These are phyloP conservation scores for Syncephalastrum racemosum DNA, from an alignment of 371 early-diverging fungal genomes.

Conservation along the genomic window DNA sequence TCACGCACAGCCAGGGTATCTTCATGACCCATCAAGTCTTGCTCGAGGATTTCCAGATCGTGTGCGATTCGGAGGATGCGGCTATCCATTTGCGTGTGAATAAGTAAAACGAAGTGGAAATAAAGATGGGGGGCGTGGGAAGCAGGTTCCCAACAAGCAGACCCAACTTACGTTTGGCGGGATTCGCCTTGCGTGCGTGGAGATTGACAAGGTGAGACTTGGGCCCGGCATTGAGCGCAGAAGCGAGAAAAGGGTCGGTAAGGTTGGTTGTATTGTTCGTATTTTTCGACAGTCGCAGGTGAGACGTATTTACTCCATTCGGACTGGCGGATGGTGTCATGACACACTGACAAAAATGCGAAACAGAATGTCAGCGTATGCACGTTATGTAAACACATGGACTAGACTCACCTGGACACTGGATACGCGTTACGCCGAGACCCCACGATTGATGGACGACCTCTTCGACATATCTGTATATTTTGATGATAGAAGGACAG, in stretches of 20 bases:
- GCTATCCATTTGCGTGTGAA: constrained; percentile 3
- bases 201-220: constrained; percentile 42
- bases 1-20: too few relatives aligned
- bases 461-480: constrained; percentile 59
- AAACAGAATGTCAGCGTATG: neutral
- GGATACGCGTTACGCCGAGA: constrained; percentile 57
- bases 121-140: too few relatives aligned
- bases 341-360: constrained; percentile 48
- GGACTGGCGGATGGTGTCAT: constrained; percentile 49
- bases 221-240: constrained; percentile 49
- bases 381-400: neutral
- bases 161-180: constrained; percentile 21
- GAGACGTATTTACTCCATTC: constrained; percentile 64
- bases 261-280: constrained; percentile 64
- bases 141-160: neutral
- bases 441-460: constrained; percentile 69
- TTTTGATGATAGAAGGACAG: neutral
- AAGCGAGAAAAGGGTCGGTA: constrained; percentile 59
- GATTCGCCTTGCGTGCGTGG: constrained; percentile 31
- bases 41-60: constrained; percentile 1
- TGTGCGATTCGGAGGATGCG: constrained; percentile 6
- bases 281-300: constrained; percentile 40
- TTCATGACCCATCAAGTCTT: neutral
- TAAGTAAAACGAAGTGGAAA: constrained; percentile 7
- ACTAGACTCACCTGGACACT: constrained; percentile 50